A percentile compares a stretch with the other conserved stretches of the same genome.
Evolutionary conservation across 441 rosid species (phyloP).

Genomic region (Bruguiera hainesii): DNA sequence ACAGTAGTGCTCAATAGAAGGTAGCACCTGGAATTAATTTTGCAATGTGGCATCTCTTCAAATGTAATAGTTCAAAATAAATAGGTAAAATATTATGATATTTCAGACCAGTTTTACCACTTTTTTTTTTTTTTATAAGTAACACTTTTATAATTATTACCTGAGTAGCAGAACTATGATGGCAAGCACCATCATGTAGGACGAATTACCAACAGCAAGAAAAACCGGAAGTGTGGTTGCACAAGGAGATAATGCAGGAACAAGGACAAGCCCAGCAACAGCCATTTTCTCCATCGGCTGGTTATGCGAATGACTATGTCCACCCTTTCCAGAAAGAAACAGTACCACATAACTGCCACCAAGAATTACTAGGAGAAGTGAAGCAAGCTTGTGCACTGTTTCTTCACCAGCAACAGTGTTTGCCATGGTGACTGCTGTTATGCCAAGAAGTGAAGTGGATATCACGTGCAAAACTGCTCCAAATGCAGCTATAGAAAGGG

Average conservation of each 20-base stretch:
- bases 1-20: no score
- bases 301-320: conserved; percentile 87
- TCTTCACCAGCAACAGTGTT: conserved; percentile 99
- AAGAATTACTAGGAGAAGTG: conserved; percentile 82
- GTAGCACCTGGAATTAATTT: no score
- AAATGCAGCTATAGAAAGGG: conserved; percentile 66
- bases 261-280: conserved; percentile 91
- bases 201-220: conserved; percentile 91
- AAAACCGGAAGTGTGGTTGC: conserved; percentile 97
- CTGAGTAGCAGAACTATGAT: conserved; percentile 85
- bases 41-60: no score
- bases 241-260: conserved; percentile 96
- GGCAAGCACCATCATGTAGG: conserved; percentile 93
- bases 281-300: conserved; percentile 99
- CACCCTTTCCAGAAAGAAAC: conserved; percentile 86
- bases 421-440: conserved; percentile 92
- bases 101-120: neutral
- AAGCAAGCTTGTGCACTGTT: conserved; percentile 95
- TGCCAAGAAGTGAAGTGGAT: conserved; percentile 92
- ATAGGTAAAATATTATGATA: neutral
- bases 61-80: neutral
- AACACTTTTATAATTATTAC: conserved; percentile 25
- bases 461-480: conserved; percentile 95
- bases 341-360: conserved; percentile 83
- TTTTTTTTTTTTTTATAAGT: neutral